phyloP scores from a whole-genome alignment of 306 rosid species.

The Chamaecrista fasciculata region DNA sequence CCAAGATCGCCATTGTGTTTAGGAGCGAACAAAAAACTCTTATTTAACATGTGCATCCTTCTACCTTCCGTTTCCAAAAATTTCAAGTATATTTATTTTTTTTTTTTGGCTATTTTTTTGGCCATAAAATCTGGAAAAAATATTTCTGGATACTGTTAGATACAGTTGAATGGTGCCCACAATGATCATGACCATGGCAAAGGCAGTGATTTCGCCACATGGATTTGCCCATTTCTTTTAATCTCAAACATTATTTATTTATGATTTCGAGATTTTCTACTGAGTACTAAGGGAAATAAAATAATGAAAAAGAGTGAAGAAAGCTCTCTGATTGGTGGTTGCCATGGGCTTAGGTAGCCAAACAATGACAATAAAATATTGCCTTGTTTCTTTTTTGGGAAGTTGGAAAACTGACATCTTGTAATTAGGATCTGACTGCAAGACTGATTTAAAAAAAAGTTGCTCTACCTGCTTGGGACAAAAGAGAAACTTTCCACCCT shows the following conservation, averaged over 20 bases:
- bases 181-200: neutral
- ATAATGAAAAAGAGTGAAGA: neutral
- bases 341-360: constrained; percentile 10
- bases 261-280: neutral
- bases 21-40: too few relatives aligned
- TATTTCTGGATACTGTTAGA: neutral
- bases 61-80: too few relatives aligned
- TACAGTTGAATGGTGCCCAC: constrained; percentile 12
- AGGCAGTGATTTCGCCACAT: constrained; percentile 12
- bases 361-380: constrained; percentile 24
- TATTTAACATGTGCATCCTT: too few relatives aligned
- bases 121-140: neutral
- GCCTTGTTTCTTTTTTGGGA: too few relatives aligned
- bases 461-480: too few relatives aligned
- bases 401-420: too few relatives aligned
- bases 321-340: constrained; percentile 22
- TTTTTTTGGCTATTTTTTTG: neutral
- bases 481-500: too few relatives aligned
- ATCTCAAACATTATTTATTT: too few relatives aligned
- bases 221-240: neutral
- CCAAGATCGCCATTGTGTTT: too few relatives aligned
- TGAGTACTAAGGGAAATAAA: neutral
- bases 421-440: too few relatives aligned
- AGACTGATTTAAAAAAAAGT: too few relatives aligned
- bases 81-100: too few relatives aligned